Conservation (phyloP, 768 basidiomycete species). For the Pulveroboletus frians region DNA sequence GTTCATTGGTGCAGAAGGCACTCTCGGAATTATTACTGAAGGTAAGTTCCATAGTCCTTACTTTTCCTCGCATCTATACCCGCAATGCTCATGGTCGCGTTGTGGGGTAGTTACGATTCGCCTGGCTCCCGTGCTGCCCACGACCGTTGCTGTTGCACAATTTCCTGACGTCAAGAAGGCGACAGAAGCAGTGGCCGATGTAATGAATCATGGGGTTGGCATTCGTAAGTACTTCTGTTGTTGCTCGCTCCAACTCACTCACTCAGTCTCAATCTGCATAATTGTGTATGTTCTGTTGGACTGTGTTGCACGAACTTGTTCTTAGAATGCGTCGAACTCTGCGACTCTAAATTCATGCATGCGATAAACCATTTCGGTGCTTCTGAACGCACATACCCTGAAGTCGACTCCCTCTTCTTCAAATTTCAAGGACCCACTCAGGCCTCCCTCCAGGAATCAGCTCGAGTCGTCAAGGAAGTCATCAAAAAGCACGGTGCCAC, state of each 20-base stretch:
- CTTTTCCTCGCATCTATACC: neutral
- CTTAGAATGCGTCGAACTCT: constrained; percentile 78
- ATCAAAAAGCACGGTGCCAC: constrained; percentile 62
- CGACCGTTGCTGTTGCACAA: constrained; percentile 75
- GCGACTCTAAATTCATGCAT: constrained; percentile 67
- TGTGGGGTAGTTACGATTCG: constrained; percentile 60
- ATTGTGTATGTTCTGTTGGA: neutral
- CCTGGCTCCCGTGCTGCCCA: constrained; percentile 76
- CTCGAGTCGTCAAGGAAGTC: constrained; percentile 52
- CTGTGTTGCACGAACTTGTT: neutral
- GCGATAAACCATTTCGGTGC: constrained; percentile 54
- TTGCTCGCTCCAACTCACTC: neutral
- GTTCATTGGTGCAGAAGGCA: constrained; percentile 80
- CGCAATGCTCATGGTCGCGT: neutral
- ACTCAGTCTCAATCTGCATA: neutral
- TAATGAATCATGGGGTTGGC: constrained; percentile 66
- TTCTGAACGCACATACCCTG: constrained; percentile 53
- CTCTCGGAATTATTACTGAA: constrained; percentile 87
- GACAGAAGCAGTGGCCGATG: constrained; percentile 67
- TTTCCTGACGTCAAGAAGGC: constrained; percentile 75
- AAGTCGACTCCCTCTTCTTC: constrained; percentile 74
- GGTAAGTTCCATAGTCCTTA: constrained; percentile 32
- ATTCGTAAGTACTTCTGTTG: constrained; percentile 51
- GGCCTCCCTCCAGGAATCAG: constrained; percentile 55
- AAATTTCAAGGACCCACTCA: constrained; percentile 75